A percentile compares a stretch with the other conserved stretches of the same genome.
Conservation (phyloP, 768 basidiomycete species). For the Phaeotremella fagi region DNA sequence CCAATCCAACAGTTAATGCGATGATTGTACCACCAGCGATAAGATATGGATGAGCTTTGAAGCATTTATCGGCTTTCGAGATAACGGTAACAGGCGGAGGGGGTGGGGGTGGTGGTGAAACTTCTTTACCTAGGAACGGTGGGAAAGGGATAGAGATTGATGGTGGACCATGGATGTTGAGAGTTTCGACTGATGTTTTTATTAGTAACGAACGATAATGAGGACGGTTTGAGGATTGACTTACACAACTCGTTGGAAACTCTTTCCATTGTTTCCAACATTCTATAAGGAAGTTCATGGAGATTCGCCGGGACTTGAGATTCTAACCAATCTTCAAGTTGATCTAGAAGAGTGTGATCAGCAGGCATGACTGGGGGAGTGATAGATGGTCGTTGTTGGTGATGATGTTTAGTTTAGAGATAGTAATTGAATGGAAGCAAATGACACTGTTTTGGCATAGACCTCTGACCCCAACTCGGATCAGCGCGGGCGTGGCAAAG, state of each 20-base stretch:
- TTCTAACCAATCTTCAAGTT: constrained; percentile 44
- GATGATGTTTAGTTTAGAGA: too few species aligned
- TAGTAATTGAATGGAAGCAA: too few species aligned
- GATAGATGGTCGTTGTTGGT: background rate
- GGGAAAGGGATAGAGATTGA: constrained; percentile 44
- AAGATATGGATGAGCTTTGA: constrained; percentile 31
- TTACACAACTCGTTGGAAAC: constrained; percentile 42
- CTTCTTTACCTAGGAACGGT: constrained; percentile 32
- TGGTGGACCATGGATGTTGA: constrained; percentile 42
- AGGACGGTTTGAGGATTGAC: constrained; percentile 2
- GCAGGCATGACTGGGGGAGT: constrained; percentile 22
- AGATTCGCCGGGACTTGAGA: constrained; percentile 40
- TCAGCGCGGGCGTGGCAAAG: background rate
- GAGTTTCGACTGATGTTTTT: constrained; percentile 36
- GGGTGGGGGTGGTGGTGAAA: constrained; percentile 37
- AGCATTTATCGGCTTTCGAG: constrained; percentile 14
- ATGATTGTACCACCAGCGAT: constrained; percentile 21
- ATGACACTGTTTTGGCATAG: too few species aligned
- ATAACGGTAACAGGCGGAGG: constrained; percentile 11
- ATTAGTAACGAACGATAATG: background rate
- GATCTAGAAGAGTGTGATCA: constrained; percentile 34
- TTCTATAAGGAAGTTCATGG: constrained; percentile 40
- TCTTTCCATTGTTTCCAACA: constrained; percentile 42
- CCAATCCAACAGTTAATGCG: constrained; percentile 28
- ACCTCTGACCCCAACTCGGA: too few species aligned